Base-by-base conservation (phyloP, 768 basidiomycete species). In the Amanita pallidorosea region DNA sequence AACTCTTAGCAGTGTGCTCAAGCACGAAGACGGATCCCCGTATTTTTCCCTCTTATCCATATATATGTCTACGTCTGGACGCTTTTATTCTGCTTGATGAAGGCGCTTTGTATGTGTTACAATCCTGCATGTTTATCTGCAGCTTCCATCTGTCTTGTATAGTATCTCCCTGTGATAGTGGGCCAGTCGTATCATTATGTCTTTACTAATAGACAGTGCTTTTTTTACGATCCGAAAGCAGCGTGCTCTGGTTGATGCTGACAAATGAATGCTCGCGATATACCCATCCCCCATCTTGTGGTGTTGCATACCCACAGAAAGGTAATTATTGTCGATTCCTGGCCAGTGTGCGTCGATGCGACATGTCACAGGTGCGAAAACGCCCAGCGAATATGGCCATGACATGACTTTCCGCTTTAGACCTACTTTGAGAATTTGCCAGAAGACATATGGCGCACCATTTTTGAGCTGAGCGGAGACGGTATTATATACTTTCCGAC, bases 131-230 rank as follows among this genome's bases (percentile, higher is more conserved):
- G 53, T 46, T 52, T 53, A 53, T 54, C 67, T 69, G 56, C 61
- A 68, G 65, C 69, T 67, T 63, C 60, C 67, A 69, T 70, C 65
- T 65, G 68, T 61, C 59, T 58, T 69, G 66, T 70, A 68, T 60
- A 62, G 56, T 66, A 68, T 63, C 70, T 62, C 67, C 70, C 67
- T 76, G 72, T 69, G 64, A 63, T 70, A 72, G 70, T 75, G 70
- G 73, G 70, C 70, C 71, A 73, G 68, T 68, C 72, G 66, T 79
- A 79, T 76, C 69, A 69, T 78, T 80, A 79, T 79, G 59, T 69
- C 36, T 72, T 70, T 64, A 67, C 69, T 79, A 79, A 79, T 78
- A 69, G 68, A 70, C 55, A 61, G 50, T 57, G 54, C 61, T 59
- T 58, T 55, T 59, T 60, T 56, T 63, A 64, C 68, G 65, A 69